Evolutionary conservation across 2,329 filamentous ascomycete genomes (phyloP).

Genomic region (Blastomyces gilchristii): DNA sequence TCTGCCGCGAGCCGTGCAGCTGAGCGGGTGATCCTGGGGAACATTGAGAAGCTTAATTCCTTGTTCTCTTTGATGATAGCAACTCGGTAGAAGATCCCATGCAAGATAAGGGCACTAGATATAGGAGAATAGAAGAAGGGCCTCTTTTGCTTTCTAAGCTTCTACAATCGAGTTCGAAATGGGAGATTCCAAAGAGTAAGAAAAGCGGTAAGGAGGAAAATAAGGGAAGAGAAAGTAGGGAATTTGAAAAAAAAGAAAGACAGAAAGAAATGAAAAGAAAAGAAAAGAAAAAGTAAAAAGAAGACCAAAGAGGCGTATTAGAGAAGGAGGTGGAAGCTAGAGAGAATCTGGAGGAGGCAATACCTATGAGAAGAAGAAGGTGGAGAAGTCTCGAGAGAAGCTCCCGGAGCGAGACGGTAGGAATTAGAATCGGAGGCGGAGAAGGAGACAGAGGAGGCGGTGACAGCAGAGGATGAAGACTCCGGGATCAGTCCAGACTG

Average conservation of each 20-base stretch:
- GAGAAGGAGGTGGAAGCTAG: constrained; percentile 1
- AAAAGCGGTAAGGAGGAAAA: constrained; percentile 13
- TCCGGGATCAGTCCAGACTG: constrained; percentile 26
- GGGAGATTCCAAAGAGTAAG: constrained; percentile 9
- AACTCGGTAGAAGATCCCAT: neutral
- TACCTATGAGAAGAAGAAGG: constrained; percentile 30
- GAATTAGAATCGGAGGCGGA: constrained; percentile 22
- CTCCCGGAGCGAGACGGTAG: constrained; percentile 20
- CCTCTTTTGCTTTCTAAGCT: neutral
- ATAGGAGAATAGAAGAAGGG: constrained; percentile 1
- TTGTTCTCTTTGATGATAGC: constrained; percentile 6
- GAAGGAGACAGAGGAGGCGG: constrained; percentile 17
- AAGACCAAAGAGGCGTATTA: neutral
- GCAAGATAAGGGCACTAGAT: constrained; percentile 8
- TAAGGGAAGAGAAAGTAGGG: neutral
- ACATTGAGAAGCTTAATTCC: constrained; percentile 61
- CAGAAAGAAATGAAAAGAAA: constrained; percentile 1
- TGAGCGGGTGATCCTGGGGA: constrained; percentile 91
- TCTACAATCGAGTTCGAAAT: constrained; percentile 7
- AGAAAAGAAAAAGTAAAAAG: too few species aligned
- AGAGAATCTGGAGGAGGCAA: constrained; percentile 16
- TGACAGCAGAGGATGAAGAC: constrained; percentile 29
- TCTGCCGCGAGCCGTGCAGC: constrained; percentile 80
- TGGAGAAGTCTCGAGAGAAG: constrained; percentile 16
- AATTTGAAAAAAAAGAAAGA: constrained; percentile 8